Conservation (phyloP, 192 early-diverging fungal genomes). For the Coemansia guatemalensis region DNA sequence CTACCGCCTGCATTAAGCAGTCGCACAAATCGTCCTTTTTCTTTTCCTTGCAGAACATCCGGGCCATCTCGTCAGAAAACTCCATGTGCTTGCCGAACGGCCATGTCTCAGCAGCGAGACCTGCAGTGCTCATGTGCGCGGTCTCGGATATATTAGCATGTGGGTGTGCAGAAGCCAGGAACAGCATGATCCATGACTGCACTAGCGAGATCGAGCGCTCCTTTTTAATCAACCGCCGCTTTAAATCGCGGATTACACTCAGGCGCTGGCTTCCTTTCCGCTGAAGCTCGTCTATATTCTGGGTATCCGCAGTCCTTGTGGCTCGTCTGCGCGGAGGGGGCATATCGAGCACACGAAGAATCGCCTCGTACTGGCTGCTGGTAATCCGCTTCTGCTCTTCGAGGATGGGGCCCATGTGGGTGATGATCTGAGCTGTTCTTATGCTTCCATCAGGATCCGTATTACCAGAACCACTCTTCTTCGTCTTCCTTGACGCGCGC, state of each 20-base stretch:
- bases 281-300: slow-evolving; percentile 17
- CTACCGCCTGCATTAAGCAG: slow-evolving; percentile 46
- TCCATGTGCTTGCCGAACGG: slow-evolving; percentile 18
- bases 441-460: background rate
- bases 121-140: background rate
- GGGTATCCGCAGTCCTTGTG: background rate
- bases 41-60: slow-evolving; percentile 37
- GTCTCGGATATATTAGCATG: background rate
- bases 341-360: slow-evolving; percentile 20
- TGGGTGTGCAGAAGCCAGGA: background rate
- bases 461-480: background rate
- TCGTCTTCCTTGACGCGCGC: background rate
- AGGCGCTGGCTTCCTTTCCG: slow-evolving; percentile 15
- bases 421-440: slow-evolving; percentile 9
- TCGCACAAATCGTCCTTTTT: slow-evolving; percentile 55
- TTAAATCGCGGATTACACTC: slow-evolving; percentile 28
- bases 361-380: slow-evolving; percentile 14
- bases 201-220: slow-evolving; percentile 46
- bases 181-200: slow-evolving; percentile 41
- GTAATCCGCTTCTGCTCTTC: slow-evolving; percentile 22
- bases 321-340: slow-evolving; percentile 4
- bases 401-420: slow-evolving; percentile 25
- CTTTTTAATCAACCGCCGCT: slow-evolving; percentile 47
- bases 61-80: slow-evolving; percentile 21
- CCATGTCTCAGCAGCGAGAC: background rate